Evolutionary conservation across 2,329 filamentous ascomycete genomes (phyloP).

Genomic region (Xylaria sp.): DNA sequence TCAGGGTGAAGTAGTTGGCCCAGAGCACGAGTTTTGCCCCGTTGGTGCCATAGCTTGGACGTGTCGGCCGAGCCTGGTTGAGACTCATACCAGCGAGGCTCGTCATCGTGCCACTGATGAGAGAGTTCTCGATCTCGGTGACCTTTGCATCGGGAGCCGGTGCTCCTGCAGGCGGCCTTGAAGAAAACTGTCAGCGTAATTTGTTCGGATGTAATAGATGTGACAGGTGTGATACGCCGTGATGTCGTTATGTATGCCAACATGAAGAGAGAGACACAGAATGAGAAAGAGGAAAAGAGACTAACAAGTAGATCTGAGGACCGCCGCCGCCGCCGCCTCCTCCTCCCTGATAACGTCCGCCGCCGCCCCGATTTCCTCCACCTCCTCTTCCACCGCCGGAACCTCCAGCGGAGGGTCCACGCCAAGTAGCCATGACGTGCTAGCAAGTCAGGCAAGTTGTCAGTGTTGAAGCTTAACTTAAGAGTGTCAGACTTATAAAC

Average conservation of each 20-base stretch:
- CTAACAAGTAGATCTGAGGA: slow-evolving; percentile 2
- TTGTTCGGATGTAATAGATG: not conserved
- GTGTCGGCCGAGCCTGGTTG: slow-evolving; percentile 3
- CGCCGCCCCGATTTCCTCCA: not conserved
- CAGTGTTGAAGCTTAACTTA: not conserved
- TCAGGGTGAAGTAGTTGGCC: slow-evolving; percentile 31
- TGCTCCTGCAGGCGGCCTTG: not conserved
- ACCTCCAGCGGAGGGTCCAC: not conserved
- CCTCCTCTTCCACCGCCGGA: not conserved
- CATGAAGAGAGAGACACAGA: not conserved
- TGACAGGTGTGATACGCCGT: not conserved
- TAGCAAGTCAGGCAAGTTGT: not conserved
- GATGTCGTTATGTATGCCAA: not conserved
- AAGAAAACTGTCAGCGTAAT: not conserved
- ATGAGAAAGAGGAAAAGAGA: not conserved
- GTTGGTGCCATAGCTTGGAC: slow-evolving; percentile 29
- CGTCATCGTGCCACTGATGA: not conserved
- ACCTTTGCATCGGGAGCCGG: slow-evolving; percentile 3
- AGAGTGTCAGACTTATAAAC: not conserved
- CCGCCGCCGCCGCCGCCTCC: not conserved
- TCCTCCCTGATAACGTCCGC: not conserved
- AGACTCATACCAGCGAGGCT: slow-evolving; percentile 4
- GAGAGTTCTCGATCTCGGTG: slow-evolving; percentile 11
- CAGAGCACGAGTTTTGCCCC: slow-evolving; percentile 15
- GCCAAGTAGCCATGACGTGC: slow-evolving; percentile 8